Evolutionary conservation across 495 filamentous ascomycete species (phyloP).

Genomic region (Opeltia flavorubescens): DNA sequence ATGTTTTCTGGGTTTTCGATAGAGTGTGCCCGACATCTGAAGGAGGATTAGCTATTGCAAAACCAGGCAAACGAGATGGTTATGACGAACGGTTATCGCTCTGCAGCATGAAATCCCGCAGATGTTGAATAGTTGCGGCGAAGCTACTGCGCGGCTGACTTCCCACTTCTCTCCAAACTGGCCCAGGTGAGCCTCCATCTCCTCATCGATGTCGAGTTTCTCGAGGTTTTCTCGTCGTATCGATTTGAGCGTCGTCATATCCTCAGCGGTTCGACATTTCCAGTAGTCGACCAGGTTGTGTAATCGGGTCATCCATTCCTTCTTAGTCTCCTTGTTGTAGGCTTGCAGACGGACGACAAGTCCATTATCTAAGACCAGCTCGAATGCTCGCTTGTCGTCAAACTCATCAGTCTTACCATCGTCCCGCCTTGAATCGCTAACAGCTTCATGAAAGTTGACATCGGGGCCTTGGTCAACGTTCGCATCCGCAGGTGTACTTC

Average conservation of each 20-base stretch:
- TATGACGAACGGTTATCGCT: slow-evolving; percentile 37
- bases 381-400: slow-evolving; percentile 48
- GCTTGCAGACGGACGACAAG: slow-evolving; percentile 55
- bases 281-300: slow-evolving; percentile 49
- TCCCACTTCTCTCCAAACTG: slow-evolving; percentile 64
- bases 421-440: slow-evolving; percentile 30
- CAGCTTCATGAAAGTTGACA: slow-evolving; percentile 35
- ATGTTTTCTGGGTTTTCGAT: slow-evolving; percentile 51
- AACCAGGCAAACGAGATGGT: background rate
- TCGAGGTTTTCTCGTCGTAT: slow-evolving; percentile 46
- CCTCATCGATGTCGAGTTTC: slow-evolving; percentile 54
- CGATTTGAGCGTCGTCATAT: slow-evolving; percentile 40
- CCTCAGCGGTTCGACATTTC: slow-evolving; percentile 41
- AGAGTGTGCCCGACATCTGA: slow-evolving; percentile 50
- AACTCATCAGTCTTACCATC: slow-evolving; percentile 39
- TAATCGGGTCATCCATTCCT: slow-evolving; percentile 53
- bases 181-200: slow-evolving; percentile 52
- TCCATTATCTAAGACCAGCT: slow-evolving; percentile 47
- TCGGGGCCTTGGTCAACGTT: slow-evolving; percentile 32
- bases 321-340: slow-evolving; percentile 39
- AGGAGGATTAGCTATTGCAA: background rate
- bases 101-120: slow-evolving; percentile 53
- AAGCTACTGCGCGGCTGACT: slow-evolving; percentile 50
- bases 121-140: slow-evolving; percentile 53
- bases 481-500: slow-evolving; percentile 35